A percentile compares a stretch with the other conserved stretches of the same genome.
Evolutionary conservation across 2,329 filamentous ascomycete genomes (phyloP).

Genomic region (Dryadomyces sulphureus): DNA sequence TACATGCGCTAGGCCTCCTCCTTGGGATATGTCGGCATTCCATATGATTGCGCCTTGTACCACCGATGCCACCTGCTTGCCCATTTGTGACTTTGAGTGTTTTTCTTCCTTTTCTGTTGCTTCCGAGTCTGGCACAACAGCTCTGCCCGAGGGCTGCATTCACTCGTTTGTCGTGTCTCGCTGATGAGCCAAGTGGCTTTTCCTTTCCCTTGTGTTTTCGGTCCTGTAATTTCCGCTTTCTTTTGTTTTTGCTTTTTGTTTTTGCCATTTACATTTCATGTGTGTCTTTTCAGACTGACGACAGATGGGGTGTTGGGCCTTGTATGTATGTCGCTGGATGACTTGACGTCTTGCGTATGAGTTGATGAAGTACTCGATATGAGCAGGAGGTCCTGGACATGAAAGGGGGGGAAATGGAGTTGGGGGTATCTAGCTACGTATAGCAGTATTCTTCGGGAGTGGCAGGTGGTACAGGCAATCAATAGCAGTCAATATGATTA

Average conservation of each 20-base stretch:
- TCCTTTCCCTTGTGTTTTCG: not conserved
- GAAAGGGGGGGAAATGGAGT: not conserved
- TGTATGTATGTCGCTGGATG: not conserved
- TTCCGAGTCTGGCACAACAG: no score
- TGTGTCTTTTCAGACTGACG: not conserved
- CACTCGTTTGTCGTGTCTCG: no score
- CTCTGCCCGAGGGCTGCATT: no score
- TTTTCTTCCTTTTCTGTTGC: not conserved
- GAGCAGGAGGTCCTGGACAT: not conserved
- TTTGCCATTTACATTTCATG: conserved; percentile 1
- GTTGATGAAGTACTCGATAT: not conserved
- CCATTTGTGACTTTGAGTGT: not conserved
- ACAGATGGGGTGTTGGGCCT: conserved; percentile 1
- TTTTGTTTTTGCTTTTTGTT: not conserved
- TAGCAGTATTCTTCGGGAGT: not conserved
- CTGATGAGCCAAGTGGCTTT: not conserved
- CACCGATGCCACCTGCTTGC: not conserved
- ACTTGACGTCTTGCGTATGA: conserved; percentile 1
- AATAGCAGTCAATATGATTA: not conserved
- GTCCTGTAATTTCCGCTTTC: not conserved
- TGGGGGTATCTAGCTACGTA: not conserved
- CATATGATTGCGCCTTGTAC: not conserved
- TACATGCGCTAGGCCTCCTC: conserved; percentile 9
- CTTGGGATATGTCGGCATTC: not conserved
- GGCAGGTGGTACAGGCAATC: not conserved